phyloP scores from a whole-genome alignment of 2,329 filamentous ascomycete genomes.

The Cercospora citrullina region DNA sequence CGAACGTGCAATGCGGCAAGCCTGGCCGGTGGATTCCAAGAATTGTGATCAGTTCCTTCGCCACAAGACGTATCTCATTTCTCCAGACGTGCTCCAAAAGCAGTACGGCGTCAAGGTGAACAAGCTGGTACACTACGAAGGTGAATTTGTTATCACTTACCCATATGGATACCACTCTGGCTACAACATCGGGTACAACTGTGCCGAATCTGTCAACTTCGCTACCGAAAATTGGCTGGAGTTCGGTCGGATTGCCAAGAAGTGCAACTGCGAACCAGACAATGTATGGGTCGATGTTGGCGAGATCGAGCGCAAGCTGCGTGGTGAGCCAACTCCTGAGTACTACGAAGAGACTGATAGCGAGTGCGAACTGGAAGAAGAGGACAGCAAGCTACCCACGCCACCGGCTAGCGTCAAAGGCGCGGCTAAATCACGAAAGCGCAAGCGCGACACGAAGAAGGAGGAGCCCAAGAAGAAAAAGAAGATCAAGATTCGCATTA shows the following conservation, averaged over 20 bases:
- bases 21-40: conserved; percentile 94
- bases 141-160: conserved; percentile 97
- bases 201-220: conserved; percentile 98
- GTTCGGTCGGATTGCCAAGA: conserved; percentile 92
- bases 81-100: conserved; percentile 79
- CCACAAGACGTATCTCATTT: conserved; percentile 97
- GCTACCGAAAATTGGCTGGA: conserved; percentile 93
- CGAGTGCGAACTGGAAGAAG: conserved; percentile 57
- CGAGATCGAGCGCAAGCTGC: conserved; percentile 90
- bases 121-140: conserved; percentile 90
- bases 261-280: conserved; percentile 94
- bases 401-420: conserved; percentile 73
- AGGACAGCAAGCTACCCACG: conserved; percentile 69
- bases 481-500: conserved; percentile 74
- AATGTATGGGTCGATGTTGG: conserved; percentile 98
- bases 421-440: conserved; percentile 62
- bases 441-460: conserved; percentile 61
- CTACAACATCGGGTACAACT: conserved; percentile 97
- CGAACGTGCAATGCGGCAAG: conserved; percentile 88
- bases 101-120: conserved; percentile 96
- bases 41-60: conserved; percentile 93
- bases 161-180: conserved; percentile 98
- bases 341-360: conserved; percentile 79
- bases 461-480: conserved; percentile 64
- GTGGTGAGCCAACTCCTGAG: conserved; percentile 77